A percentile compares a stretch with the other conserved stretches of the same genome.
phyloP scores from a whole-genome alignment of 2,329 filamentous ascomycete genomes.

The Colletotrichum chrysophilum region DNA sequence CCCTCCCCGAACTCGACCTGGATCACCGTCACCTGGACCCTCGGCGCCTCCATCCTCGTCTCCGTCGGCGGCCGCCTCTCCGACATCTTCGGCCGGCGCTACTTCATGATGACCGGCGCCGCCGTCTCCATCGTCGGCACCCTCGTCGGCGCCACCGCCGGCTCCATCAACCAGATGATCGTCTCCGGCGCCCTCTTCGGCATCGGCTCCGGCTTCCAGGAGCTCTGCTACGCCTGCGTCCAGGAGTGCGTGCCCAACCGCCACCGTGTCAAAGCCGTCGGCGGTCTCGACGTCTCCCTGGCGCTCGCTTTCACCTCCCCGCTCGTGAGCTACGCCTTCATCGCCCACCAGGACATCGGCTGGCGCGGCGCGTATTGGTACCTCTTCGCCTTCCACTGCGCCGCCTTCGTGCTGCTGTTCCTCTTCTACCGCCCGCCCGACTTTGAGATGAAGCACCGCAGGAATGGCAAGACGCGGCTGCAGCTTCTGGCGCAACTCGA shows the following conservation, averaged over 20 bases:
- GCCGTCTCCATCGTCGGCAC: constrained; percentile 36
- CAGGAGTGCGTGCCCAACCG: constrained; percentile 43
- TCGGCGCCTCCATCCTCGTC: constrained; percentile 37
- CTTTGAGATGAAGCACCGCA: constrained; percentile 37
- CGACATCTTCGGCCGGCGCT: constrained; percentile 44
- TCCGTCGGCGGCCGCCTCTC: constrained; percentile 39
- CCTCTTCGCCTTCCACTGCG: constrained; percentile 25
- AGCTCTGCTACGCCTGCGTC: constrained; percentile 40
- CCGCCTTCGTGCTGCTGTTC: constrained; percentile 25
- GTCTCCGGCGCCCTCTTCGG: constrained; percentile 43
- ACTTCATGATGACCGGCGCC: constrained; percentile 40
- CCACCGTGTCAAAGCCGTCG: constrained; percentile 41
- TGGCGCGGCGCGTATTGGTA: constrained; percentile 29
- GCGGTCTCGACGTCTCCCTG: constrained; percentile 35
- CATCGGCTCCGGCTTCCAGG: constrained; percentile 42
- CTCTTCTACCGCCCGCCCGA: constrained; percentile 39
- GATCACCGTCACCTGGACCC: constrained; percentile 37
- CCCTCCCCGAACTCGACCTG: constrained; percentile 37
- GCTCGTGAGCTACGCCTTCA: constrained; percentile 36
- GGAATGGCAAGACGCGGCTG: constrained; percentile 28
- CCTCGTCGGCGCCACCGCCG: constrained; percentile 43
- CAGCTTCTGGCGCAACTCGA: constrained; percentile 29
- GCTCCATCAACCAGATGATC: constrained; percentile 44
- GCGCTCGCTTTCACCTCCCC: constrained; percentile 33
- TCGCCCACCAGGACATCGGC: constrained; percentile 20